Evolutionary conservation across 306 rosid genomes (phyloP).

Genomic region (Mimosa pudica): DNA sequence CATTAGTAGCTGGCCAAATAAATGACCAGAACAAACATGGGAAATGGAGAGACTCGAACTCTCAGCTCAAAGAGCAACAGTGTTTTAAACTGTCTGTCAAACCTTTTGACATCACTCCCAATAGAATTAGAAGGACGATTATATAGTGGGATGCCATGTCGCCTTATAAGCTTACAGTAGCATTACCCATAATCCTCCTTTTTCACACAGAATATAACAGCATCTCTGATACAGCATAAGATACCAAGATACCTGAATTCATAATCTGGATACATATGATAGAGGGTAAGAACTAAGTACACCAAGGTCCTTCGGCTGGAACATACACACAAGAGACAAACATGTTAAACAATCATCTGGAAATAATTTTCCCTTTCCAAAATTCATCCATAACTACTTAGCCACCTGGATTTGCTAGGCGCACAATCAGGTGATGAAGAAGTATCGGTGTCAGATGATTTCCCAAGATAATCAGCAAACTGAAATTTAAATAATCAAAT

Average conservation of each 20-base stretch:
- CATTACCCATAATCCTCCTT: conserved; percentile 99
- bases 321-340: conserved; percentile 36
- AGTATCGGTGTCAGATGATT: conserved; percentile 75
- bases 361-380: conserved; percentile 35
- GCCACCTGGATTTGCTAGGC: conserved; percentile 77
- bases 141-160: conserved; percentile 94
- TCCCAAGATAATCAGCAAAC: conserved; percentile 88
- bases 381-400: conserved; percentile 36
- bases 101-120: conserved; percentile 99
- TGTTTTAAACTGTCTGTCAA: conserved; percentile 87
- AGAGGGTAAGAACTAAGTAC: conserved; percentile 87
- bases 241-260: conserved; percentile 92
- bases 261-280: conserved; percentile 93
- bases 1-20: conserved; percentile 30
- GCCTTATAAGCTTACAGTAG: conserved; percentile 93
- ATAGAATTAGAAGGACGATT: conserved; percentile 60
- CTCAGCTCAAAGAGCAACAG: conserved; percentile 99
- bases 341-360: conserved; percentile 36
- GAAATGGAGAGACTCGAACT: conserved; percentile 99
- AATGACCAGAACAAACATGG: conserved; percentile 55
- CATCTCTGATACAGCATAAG: conserved; percentile 33
- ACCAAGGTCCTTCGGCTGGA: conserved; percentile 95
- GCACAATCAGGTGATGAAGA: conserved; percentile 68
- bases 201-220: conserved; percentile 22
- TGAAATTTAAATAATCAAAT: conserved; percentile 39